These are phyloP conservation scores for Yamadazyma takamatsuzukensis DNA, from an alignment of 805 yeast species.

Conservation along the genomic window DNA sequence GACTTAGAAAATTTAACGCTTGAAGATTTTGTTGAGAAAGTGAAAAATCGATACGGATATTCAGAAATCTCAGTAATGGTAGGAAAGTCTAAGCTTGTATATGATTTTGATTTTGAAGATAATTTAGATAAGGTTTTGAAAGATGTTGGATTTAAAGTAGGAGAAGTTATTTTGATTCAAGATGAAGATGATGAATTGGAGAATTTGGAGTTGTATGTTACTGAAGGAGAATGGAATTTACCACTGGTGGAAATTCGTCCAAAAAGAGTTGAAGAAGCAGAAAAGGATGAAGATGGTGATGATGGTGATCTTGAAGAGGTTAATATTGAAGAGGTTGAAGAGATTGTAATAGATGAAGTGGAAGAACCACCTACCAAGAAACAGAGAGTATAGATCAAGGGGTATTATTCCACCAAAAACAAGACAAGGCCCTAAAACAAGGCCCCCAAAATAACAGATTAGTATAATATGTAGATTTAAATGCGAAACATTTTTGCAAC, in stretches of 20 bases:
- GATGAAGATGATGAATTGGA: constrained; percentile 76
- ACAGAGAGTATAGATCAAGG: constrained; percentile 6
- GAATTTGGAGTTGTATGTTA: constrained; percentile 60
- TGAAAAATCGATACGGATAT: constrained; percentile 51
- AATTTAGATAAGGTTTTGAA: constrained; percentile 48
- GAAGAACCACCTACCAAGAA: constrained; percentile 24
- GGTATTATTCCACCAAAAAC: background rate
- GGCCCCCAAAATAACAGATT: too few relatives aligned
- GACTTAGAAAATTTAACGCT: constrained; percentile 34
- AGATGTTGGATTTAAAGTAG: constrained; percentile 50
- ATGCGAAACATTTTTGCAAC: too few relatives aligned
- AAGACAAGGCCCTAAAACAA: background rate
- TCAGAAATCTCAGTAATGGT: constrained; percentile 55
- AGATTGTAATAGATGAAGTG: constrained; percentile 25
- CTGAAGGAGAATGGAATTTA: constrained; percentile 5
- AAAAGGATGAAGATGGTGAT: constrained; percentile 5
- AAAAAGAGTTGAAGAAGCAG: constrained; percentile 11
- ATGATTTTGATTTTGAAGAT: constrained; percentile 77
- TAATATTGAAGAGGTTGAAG: constrained; percentile 1
- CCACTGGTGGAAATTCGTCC: constrained; percentile 14
- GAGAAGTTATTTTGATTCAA: constrained; percentile 63
- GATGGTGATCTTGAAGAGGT: constrained; percentile 2
- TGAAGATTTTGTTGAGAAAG: constrained; percentile 45
- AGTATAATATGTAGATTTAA: too few relatives aligned
- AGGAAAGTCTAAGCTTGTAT: constrained; percentile 59